These are phyloP conservation scores for Polyplosphaeria fusca DNA, from an alignment of 495 filamentous ascomycete genomes.

Conservation along the genomic window DNA sequence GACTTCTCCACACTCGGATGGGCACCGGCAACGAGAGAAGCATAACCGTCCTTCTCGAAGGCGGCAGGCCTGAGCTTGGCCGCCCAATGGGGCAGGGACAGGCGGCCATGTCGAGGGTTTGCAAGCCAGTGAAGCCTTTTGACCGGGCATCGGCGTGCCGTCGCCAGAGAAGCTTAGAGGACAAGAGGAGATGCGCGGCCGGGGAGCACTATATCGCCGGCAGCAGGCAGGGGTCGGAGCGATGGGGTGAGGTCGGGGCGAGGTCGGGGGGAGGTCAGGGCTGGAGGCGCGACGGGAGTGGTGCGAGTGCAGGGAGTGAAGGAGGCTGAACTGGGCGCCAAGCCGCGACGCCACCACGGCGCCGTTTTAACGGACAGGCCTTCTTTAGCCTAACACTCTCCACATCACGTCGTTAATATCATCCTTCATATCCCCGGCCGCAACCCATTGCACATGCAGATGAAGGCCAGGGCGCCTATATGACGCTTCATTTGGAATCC, in stretches of 20 bases:
- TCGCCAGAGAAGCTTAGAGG: conserved; percentile 9
- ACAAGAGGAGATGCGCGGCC: background rate
- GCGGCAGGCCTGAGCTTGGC: conserved; percentile 9
- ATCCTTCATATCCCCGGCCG: conserved; percentile 24
- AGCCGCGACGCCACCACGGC: conserved; percentile 4
- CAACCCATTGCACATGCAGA: conserved; percentile 15
- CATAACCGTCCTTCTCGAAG: conserved; percentile 22
- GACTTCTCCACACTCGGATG: conserved; percentile 1
- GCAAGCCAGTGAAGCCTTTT: conserved; percentile 20
- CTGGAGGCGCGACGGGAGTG: background rate
- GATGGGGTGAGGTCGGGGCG: conserved; percentile 2
- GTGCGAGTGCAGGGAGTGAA: conserved; percentile 3
- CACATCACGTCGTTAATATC: conserved; percentile 29
- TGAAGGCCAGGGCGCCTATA: conserved; percentile 13
- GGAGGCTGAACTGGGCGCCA: conserved; percentile 19
- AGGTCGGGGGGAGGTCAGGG: background rate
- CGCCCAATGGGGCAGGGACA: conserved; percentile 12
- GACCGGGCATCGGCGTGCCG: conserved; percentile 19
- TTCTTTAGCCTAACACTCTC: conserved; percentile 28
- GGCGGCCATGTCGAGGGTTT: conserved; percentile 5
- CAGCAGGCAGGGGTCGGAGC: conserved; percentile 3
- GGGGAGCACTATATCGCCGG: conserved; percentile 26
- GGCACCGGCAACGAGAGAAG: conserved; percentile 3
- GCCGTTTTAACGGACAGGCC: conserved; percentile 17
- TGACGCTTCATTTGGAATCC: conserved; percentile 21